These are phyloP conservation scores for Mollisiaceae sp. DNA, from an alignment of 2,329 filamentous ascomycete species.

Conservation along the genomic window DNA sequence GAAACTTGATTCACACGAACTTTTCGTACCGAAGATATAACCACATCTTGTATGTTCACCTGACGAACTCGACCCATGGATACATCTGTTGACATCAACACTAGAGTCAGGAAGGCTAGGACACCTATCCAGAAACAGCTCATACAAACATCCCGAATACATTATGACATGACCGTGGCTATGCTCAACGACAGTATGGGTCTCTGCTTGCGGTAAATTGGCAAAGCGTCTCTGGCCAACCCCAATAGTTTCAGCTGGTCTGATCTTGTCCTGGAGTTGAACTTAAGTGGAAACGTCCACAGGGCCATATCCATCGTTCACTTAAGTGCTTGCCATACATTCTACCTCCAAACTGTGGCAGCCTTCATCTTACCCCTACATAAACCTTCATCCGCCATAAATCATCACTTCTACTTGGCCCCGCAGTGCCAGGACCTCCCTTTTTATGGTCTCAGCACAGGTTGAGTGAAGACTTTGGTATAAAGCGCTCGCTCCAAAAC, in stretches of 20 bases:
- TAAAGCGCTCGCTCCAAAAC: neutral
- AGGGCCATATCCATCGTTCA: no score
- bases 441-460: no score
- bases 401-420: no score
- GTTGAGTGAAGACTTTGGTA: neutral
- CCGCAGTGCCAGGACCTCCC: no score
- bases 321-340: no score
- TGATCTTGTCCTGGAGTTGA: neutral
- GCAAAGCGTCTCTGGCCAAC: slow-evolving; percentile 23
- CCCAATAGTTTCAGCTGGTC: neutral
- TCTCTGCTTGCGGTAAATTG: slow-evolving; percentile 60
- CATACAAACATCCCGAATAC: slow-evolving; percentile 47
- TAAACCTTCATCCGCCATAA: no score
- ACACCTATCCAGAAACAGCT: slow-evolving; percentile 26
- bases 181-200: slow-evolving; percentile 79
- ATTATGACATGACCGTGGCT: slow-evolving; percentile 71
- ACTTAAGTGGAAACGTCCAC: no score
- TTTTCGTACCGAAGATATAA: slow-evolving; percentile 27
- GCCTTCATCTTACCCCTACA: no score
- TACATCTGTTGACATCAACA: slow-evolving; percentile 19
- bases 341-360: no score
- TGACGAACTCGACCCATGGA: neutral
- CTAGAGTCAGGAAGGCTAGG: slow-evolving; percentile 4
- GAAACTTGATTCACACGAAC: slow-evolving; percentile 64
- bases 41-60: slow-evolving; percentile 15